phyloP scores from a whole-genome alignment of 305 asterid genomes.

The Striga hermonthica region DNA sequence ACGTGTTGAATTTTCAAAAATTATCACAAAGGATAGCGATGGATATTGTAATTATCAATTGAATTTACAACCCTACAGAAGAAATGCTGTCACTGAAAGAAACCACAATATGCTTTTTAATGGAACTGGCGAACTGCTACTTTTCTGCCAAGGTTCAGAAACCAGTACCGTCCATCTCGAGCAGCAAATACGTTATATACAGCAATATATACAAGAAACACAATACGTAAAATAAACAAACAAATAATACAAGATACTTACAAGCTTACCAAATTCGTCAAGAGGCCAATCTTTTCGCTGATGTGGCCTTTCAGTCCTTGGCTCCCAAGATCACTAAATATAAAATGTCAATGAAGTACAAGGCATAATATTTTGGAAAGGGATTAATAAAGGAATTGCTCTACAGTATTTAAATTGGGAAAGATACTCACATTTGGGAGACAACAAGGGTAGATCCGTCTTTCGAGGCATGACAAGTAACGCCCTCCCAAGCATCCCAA shows the following conservation, averaged over 20 bases:
- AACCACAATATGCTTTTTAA: too few species aligned
- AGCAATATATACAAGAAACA: slow-evolving; percentile 20
- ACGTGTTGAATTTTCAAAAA: too few species aligned
- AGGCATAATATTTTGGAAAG: slow-evolving; percentile 1
- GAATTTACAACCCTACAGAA: too few species aligned
- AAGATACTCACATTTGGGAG: slow-evolving; percentile 68
- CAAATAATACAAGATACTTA: slow-evolving; percentile 51
- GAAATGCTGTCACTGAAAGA: too few species aligned
- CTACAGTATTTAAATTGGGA: too few species aligned
- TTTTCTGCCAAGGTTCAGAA: too few species aligned
- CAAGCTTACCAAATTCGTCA: slow-evolving; percentile 94
- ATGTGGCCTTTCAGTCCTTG: slow-evolving; percentile 90
- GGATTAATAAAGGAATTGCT: too few species aligned
- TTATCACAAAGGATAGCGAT: too few species aligned
- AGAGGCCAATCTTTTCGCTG: slow-evolving; percentile 63
- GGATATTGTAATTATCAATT: too few species aligned
- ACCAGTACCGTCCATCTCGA: background rate
- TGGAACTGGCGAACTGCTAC: too few species aligned
- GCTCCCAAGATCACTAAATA: slow-evolving; percentile 79
- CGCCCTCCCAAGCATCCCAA: slow-evolving; percentile 99
- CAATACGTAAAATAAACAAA: slow-evolving; percentile 1
- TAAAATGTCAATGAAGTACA: slow-evolving; percentile 8
- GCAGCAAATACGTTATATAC: slow-evolving; percentile 11
- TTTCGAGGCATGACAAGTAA: slow-evolving; percentile 61
- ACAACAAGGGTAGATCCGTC: slow-evolving; percentile 61